These are phyloP conservation scores for Colletotrichum melonis DNA, from an alignment of 2,329 filamentous ascomycete species.

Conservation along the genomic window DNA sequence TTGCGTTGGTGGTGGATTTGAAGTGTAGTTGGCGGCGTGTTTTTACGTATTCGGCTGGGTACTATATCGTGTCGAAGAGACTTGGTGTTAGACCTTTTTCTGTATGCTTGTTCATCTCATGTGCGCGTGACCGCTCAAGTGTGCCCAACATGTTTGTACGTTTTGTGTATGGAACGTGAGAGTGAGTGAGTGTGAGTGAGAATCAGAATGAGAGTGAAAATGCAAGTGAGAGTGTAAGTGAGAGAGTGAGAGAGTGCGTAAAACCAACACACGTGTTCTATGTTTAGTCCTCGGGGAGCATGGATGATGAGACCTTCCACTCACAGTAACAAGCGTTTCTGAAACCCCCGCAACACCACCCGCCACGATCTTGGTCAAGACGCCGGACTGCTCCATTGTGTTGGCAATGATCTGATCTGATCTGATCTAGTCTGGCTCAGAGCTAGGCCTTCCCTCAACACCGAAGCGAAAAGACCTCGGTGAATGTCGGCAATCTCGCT, in stretches of 20 bases:
- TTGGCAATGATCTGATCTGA: not conserved
- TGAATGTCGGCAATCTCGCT: not conserved
- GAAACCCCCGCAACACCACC: conserved; percentile 28
- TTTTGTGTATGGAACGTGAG: not conserved
- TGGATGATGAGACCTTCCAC: not conserved
- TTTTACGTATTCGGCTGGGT: conserved; percentile 24
- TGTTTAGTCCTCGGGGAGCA: not conserved
- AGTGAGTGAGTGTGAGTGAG: not conserved
- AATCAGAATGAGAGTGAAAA: no score
- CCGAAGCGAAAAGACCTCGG: not conserved
- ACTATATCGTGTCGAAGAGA: not conserved
- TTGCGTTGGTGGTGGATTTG: not conserved
- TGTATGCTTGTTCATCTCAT: not conserved
- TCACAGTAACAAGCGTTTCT: conserved; percentile 21
- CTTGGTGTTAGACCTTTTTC: not conserved
- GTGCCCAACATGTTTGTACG: not conserved
- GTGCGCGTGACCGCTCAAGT: no score
- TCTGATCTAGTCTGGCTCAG: not conserved
- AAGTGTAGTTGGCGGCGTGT: conserved; percentile 14
- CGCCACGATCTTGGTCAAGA: conserved; percentile 23
- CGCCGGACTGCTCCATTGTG: conserved; percentile 14
- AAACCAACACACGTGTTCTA: not conserved
- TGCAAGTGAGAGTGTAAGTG: not conserved
- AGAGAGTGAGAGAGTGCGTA: not conserved
- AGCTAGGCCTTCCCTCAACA: not conserved